Percentiles rank a stretch among this genome's conserved stretches.
phyloP scores from a whole-genome alignment of 2,329 filamentous ascomycete genomes.

The Verticillium dahliae region DNA sequence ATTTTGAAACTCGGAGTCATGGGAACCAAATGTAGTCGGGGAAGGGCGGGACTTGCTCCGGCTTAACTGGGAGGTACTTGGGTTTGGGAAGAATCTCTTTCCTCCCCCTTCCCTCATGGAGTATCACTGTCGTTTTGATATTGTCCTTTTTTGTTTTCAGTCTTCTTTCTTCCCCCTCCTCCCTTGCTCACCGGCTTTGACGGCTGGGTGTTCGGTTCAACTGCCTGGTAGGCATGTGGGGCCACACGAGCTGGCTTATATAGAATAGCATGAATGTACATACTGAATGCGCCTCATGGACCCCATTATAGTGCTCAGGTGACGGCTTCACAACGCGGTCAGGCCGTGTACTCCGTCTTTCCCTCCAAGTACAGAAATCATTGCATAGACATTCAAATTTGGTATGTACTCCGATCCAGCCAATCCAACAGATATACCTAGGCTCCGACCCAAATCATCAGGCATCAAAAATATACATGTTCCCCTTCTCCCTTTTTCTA shows the following conservation, averaged over 20 bases:
- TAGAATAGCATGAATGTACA: neutral
- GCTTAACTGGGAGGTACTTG: neutral
- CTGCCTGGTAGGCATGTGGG: neutral
- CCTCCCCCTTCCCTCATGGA: neutral
- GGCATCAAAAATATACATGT: neutral
- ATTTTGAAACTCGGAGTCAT: neutral
- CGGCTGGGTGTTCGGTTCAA: neutral
- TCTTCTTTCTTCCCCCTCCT: no score
- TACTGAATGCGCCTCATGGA: neutral
- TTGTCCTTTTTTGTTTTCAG: no score
- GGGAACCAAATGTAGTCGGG: neutral
- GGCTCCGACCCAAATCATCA: neutral
- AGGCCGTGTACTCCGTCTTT: no score
- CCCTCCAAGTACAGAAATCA: no score
- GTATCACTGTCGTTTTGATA: neutral
- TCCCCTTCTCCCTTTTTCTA: constrained; percentile 22
- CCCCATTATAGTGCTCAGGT: no score
- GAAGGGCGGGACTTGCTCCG: neutral
- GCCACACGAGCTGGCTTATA: neutral
- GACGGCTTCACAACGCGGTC: no score
- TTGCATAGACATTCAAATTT: neutral
- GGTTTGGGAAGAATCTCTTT: no score
- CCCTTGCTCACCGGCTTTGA: no score
- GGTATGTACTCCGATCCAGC: neutral
- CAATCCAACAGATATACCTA: neutral